Conservation (phyloP, 495 filamentous ascomycete genomes). For the Evansstolkia leycettana region DNA sequence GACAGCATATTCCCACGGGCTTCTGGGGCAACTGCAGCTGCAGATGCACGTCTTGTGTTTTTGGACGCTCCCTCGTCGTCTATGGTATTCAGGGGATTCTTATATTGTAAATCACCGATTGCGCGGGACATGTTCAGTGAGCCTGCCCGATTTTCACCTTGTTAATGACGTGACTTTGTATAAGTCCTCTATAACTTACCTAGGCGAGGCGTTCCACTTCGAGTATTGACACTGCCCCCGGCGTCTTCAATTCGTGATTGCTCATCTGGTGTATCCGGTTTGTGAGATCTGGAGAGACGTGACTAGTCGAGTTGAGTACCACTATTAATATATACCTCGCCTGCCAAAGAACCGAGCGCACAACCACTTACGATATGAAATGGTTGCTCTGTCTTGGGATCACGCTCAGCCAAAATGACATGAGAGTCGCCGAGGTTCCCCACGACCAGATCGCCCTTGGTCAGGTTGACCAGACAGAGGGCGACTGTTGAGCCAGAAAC, state of each 20-base stretch:
- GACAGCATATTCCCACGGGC: constrained; percentile 20
- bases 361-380: constrained; percentile 15
- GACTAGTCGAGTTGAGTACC: constrained; percentile 10
- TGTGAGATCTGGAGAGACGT: constrained; percentile 24
- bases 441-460: constrained; percentile 20
- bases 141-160: constrained; percentile 13
- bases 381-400: constrained; percentile 16
- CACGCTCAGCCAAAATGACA: constrained; percentile 22
- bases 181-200: constrained; percentile 9
- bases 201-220: constrained; percentile 17
- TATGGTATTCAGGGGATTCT: constrained; percentile 23
- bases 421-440: constrained; percentile 36
- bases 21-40: constrained; percentile 5
- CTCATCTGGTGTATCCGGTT: constrained; percentile 22
- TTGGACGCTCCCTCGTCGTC: constrained; percentile 1
- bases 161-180: no score
- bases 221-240: constrained; percentile 17
- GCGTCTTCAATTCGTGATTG: constrained; percentile 23
- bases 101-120: constrained; percentile 31
- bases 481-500: constrained; percentile 26
- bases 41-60: constrained; percentile 2
- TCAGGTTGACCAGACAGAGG: constrained; percentile 24
- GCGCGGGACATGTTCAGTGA: constrained; percentile 32
- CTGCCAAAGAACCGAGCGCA: neutral
- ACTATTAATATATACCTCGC: constrained; percentile 1